These are phyloP conservation scores for Ceratobasidium sp. DNA, from an alignment of 1,284 basidiomycete species.

Conservation along the genomic window DNA sequence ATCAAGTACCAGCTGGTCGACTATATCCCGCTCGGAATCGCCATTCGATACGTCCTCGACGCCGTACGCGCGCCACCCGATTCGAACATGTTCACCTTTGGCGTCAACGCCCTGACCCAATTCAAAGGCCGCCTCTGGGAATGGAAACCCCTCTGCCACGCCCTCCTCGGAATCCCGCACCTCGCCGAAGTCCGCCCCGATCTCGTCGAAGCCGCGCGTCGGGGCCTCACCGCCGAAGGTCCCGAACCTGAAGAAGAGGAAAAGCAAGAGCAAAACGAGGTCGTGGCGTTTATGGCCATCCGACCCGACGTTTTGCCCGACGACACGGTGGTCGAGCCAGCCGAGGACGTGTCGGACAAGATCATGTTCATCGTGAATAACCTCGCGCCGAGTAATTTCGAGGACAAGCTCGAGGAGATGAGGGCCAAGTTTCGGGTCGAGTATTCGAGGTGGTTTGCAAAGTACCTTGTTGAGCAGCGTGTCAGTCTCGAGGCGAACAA, in stretches of 20 bases:
- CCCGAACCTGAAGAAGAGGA: conserved; percentile 35
- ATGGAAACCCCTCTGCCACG: conserved; percentile 93
- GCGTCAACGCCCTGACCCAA: conserved; percentile 86
- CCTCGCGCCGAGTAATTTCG: conserved; percentile 92
- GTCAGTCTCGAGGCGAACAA: conserved; percentile 98
- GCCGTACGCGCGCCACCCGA: conserved; percentile 89
- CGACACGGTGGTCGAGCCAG: conserved; percentile 61
- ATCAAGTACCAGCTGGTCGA: conserved; percentile 95
- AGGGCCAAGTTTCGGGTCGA: conserved; percentile 77
- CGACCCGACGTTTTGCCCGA: conserved; percentile 68
- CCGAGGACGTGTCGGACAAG: conserved; percentile 89
- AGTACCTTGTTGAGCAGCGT: conserved; percentile 96
- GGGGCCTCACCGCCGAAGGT: conserved; percentile 57
- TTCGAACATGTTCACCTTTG: conserved; percentile 95
- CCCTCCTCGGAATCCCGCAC: conserved; percentile 86
- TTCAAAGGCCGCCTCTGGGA: conserved; percentile 90
- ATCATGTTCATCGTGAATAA: conserved; percentile 99
- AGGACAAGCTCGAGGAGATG: conserved; percentile 85
- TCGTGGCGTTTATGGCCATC: conserved; percentile 74
- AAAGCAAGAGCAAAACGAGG: conserved; percentile 47
- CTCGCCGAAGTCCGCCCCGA: conserved; percentile 88
- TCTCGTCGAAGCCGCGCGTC: conserved; percentile 75
- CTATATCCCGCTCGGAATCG: conserved; percentile 94
- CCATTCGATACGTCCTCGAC: conserved; percentile 95
- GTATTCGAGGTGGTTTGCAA: conserved; percentile 94